These are phyloP conservation scores for Cornus controversa DNA, from an alignment of 148 eudicot genomes.

Conservation along the genomic window DNA sequence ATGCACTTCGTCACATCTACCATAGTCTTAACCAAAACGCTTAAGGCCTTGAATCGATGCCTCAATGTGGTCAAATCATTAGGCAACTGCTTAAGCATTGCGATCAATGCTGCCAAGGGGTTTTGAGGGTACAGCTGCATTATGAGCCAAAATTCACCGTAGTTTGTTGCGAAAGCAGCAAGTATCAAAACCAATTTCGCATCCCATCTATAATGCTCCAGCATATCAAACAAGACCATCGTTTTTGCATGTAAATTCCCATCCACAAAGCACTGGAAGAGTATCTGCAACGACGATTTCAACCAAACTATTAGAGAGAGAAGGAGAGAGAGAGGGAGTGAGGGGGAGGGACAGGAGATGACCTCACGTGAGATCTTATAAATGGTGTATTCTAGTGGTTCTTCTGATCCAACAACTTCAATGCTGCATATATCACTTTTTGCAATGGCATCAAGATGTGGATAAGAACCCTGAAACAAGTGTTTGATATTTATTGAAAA, in stretches of 20 bases:
- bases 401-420: conserved; percentile 38
- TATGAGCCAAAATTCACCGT: conserved; percentile 59
- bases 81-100: conserved; percentile 48
- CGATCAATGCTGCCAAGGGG: conserved; percentile 50
- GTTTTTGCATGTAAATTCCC: conserved; percentile 40
- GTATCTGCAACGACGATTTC: conserved; percentile 61
- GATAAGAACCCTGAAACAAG: conserved; percentile 34
- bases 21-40: conserved; percentile 29
- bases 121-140: conserved; percentile 35
- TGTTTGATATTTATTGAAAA: not conserved
- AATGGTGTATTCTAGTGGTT: conserved; percentile 36
- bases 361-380: conserved; percentile 54
- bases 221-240: conserved; percentile 38
- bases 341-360: not conserved
- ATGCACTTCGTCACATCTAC: conserved; percentile 40
- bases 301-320: not conserved
- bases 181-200: conserved; percentile 57
- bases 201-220: conserved; percentile 62
- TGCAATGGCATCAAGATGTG: conserved; percentile 17
- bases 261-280: conserved; percentile 26
- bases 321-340: not conserved
- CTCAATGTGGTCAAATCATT: conserved; percentile 11
- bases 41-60: conserved; percentile 41
- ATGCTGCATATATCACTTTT: conserved; percentile 15
- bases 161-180: conserved; percentile 47